Base-by-base conservation (phyloP, 768 basidiomycete species). In the Lactifluus subvellereus region DNA sequence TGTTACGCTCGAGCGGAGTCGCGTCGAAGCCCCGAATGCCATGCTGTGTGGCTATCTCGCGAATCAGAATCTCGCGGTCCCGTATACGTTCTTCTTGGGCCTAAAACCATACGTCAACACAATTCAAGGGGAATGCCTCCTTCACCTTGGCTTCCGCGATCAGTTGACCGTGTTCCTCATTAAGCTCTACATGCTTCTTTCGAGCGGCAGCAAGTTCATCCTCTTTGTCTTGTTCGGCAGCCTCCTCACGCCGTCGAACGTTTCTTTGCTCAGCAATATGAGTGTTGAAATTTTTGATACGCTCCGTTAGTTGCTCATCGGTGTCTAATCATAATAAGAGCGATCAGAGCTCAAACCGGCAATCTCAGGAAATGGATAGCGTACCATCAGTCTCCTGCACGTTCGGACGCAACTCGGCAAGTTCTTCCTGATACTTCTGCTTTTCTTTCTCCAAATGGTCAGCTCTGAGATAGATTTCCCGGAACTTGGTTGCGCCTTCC, bases 401-500 rank as follows among this genome's bases (percentile, higher is more conserved):
- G 59, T 81, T 89, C 50, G 84, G 78, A 59, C 80, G 82, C 6
- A 85, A 79, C 33, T 86, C 83, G 1, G 79, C 77, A 42, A 89
- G 77, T 48, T 93, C 87, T 13, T 76, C 74, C 67, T 87, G 78
- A 57, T 84, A 77, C 53, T 83, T 80, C n/a, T 77, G 71, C 70
- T 87, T 87, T 69, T 81, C 82, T 62, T 83, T 79, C 58, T 85
- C 77, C 51, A 91, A 73, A 63, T 77, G 80, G 59, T 88, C 84
- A 22, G 87, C 82, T 68, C 84, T 84, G 59, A 87, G 74, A 70
- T 89, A 94, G 58, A 89, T 80, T 73, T 97, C 91, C 61, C 91
- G 83, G 72, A 98, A 97, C 70, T 88, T 88, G 22, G 84, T 85
- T 3, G 91, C 87, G 50, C 85, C 81, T 54, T 96, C 89, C 69